Percentiles rank a stretch among this genome's conserved stretches.
Evolutionary conservation across 257 asterid species (phyloP).

Genomic region (Ligustrum vulgare): DNA sequence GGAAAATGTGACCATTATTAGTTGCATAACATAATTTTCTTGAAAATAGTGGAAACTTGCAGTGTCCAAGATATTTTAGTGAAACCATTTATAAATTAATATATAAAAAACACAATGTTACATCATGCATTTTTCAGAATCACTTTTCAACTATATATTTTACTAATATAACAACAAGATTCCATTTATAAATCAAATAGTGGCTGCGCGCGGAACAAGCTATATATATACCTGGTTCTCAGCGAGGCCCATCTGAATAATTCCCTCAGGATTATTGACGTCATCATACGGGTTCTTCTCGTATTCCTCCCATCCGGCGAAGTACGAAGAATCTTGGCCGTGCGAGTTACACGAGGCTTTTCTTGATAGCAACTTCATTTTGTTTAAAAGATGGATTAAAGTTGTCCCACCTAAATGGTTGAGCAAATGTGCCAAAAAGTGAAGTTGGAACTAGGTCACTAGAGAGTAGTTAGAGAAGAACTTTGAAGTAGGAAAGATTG

Average conservation of each 20-base stretch:
- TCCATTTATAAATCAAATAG: too few relatives aligned
- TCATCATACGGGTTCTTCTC: slow-evolving; percentile 57
- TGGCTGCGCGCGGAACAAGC: too few relatives aligned
- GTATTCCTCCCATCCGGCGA: slow-evolving; percentile 64
- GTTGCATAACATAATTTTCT: neutral
- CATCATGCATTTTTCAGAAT: too few relatives aligned
- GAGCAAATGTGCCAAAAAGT: neutral
- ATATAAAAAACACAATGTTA: too few relatives aligned
- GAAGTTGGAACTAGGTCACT: neutral
- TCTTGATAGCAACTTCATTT: slow-evolving; percentile 44
- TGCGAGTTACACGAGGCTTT: slow-evolving; percentile 55
- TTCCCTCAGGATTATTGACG: slow-evolving; percentile 42
- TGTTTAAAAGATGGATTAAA: neutral
- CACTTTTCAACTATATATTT: too few relatives aligned
- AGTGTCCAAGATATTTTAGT: too few relatives aligned
- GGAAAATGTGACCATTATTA: neutral
- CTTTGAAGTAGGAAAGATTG: neutral
- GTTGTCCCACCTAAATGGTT: neutral
- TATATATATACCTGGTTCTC: slow-evolving; percentile 45
- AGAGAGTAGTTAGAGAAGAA: neutral
- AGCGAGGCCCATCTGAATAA: slow-evolving; percentile 65
- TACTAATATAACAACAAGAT: too few relatives aligned
- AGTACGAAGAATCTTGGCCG: slow-evolving; percentile 65
- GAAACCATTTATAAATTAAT: too few relatives aligned
- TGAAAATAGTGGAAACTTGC: too few relatives aligned